These are phyloP conservation scores for Xerocomus amazonicus DNA, from an alignment of 1,284 basidiomycete species.

Conservation along the genomic window DNA sequence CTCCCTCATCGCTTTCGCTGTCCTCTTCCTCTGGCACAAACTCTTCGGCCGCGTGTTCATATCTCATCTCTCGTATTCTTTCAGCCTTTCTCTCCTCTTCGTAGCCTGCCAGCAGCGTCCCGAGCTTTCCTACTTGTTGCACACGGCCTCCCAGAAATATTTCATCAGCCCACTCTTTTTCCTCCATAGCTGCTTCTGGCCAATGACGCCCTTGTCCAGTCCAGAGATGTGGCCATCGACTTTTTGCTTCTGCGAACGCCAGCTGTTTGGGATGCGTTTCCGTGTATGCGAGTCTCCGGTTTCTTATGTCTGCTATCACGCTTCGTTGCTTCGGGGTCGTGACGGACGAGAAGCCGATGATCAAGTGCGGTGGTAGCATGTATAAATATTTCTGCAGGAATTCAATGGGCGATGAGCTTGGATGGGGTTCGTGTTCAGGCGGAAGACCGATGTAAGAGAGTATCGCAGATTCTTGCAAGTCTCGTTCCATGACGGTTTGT, in stretches of 20 bases:
- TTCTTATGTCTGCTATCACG: slow-evolving; percentile 57
- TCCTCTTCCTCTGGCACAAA: slow-evolving; percentile 65
- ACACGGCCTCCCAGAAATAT: slow-evolving; percentile 56
- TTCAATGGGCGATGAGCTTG: slow-evolving; percentile 51
- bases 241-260: slow-evolving; percentile 46
- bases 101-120: slow-evolving; percentile 58
- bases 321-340: slow-evolving; percentile 68
- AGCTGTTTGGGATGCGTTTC: slow-evolving; percentile 53
- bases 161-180: slow-evolving; percentile 61
- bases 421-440: slow-evolving; percentile 53
- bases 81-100: slow-evolving; percentile 73
- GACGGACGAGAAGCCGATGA: slow-evolving; percentile 53
- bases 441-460: slow-evolving; percentile 64
- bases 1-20: slow-evolving; percentile 38
- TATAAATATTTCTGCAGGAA: slow-evolving; percentile 60
- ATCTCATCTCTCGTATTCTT: slow-evolving; percentile 47
- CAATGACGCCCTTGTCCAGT: slow-evolving; percentile 48
- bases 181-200: slow-evolving; percentile 55
- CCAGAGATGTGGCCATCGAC: slow-evolving; percentile 65
- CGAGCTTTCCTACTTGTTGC: slow-evolving; percentile 68
- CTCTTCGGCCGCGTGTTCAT: slow-evolving; percentile 39
- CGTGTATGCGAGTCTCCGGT: slow-evolving; percentile 62
- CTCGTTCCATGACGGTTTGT: slow-evolving; percentile 13
- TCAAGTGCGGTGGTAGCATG: slow-evolving; percentile 65
- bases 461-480: slow-evolving; percentile 41